Evolutionary conservation across 257 asterid genomes (phyloP).

Genomic region (Dorcoceras hygrometricum): DNA sequence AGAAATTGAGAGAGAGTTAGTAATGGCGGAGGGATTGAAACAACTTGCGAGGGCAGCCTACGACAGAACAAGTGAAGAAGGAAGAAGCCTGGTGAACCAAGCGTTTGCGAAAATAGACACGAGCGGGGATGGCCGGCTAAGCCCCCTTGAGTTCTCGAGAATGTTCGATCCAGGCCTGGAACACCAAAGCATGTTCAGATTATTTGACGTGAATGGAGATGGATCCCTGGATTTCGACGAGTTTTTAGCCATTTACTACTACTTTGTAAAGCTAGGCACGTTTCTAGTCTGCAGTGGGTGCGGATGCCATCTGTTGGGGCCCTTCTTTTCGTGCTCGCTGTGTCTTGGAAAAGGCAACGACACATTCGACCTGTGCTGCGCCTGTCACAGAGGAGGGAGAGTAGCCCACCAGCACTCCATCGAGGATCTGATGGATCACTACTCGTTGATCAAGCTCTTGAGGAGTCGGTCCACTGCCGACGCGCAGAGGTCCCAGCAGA

Average conservation of each 20-base stretch:
- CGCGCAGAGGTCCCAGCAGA: background rate
- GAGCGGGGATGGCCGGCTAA: background rate
- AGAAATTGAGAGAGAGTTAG: too few relatives aligned
- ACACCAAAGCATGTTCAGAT: too few relatives aligned
- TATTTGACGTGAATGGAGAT: background rate
- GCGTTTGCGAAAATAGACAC: too few relatives aligned
- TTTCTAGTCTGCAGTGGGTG: background rate
- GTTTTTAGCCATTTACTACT: background rate
- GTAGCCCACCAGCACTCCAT: background rate
- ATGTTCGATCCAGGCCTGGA: background rate
- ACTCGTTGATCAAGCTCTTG: background rate
- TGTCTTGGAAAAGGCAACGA: background rate
- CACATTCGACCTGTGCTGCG: background rate
- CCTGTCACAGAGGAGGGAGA: background rate
- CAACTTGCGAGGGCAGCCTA: too few relatives aligned
- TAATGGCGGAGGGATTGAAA: too few relatives aligned
- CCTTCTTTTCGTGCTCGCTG: conserved; percentile 2
- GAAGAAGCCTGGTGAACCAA: too few relatives aligned
- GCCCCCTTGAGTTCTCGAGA: background rate
- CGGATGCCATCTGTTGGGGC: background rate
- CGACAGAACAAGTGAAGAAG: too few relatives aligned
- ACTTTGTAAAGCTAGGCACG: background rate
- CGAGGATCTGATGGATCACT: background rate
- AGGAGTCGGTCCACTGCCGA: background rate
- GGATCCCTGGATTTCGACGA: background rate